These are phyloP conservation scores for Raffaelea arxii DNA, from an alignment of 2,329 filamentous ascomycete genomes.

Conservation along the genomic window DNA sequence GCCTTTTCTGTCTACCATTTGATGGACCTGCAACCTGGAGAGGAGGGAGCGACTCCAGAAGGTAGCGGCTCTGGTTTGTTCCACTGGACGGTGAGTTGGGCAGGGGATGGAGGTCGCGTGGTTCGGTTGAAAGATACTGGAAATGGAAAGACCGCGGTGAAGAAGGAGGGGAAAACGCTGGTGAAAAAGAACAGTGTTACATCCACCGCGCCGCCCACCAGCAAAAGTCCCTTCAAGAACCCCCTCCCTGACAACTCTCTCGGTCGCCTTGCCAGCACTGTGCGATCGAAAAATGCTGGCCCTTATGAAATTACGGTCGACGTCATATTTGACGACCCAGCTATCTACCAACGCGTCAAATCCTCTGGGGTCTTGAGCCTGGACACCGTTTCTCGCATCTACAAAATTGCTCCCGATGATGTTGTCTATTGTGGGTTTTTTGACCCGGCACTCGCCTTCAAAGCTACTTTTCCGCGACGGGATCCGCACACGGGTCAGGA, in stretches of 20 bases:
- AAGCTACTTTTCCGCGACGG: conserved; percentile 24
- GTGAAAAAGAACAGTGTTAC: background rate
- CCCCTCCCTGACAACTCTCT: too few relatives aligned
- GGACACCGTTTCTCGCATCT: background rate
- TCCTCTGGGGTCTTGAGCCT: background rate
- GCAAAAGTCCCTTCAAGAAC: too few relatives aligned
- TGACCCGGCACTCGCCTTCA: conserved; percentile 27
- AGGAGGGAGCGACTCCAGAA: background rate
- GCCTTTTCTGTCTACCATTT: conserved; percentile 40
- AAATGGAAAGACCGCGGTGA: background rate
- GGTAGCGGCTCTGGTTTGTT: background rate
- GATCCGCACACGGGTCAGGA: too few relatives aligned
- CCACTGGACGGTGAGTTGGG: conserved; percentile 4
- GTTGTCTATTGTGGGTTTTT: conserved; percentile 23
- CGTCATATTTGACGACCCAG: conserved; percentile 1
- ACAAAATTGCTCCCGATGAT: conserved; percentile 12
- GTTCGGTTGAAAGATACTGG: conserved; percentile 14
- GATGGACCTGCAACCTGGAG: conserved; percentile 26
- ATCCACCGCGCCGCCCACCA: background rate
- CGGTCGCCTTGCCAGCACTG: conserved; percentile 26
- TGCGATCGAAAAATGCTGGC: conserved; percentile 41
- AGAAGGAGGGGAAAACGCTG: background rate
- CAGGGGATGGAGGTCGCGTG: background rate
- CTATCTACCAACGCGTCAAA: conserved; percentile 2
- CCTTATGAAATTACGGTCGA: conserved; percentile 32